phyloP scores from a whole-genome alignment of 345 rosid species.

The Citrus inodora region DNA sequence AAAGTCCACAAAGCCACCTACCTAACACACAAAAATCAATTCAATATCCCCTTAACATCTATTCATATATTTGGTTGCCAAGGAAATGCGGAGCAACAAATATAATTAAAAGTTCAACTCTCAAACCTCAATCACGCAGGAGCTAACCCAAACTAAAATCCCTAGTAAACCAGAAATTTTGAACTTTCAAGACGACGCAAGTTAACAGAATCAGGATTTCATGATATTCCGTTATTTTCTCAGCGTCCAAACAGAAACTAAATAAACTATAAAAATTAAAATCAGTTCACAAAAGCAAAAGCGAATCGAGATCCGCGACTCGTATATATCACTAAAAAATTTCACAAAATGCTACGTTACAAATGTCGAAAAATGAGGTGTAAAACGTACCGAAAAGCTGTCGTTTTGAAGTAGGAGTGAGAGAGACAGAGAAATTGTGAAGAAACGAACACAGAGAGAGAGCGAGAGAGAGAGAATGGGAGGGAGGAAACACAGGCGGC shows the following conservation, averaged over 20 bases:
- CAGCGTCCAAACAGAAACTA: conserved; percentile 26
- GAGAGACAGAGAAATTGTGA: neutral
- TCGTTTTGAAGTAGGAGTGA: conserved; percentile 42
- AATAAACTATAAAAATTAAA: conserved; percentile 14
- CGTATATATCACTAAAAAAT: neutral
- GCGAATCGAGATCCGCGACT: conserved; percentile 17
- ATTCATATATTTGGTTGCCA: neutral
- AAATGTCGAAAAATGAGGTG: neutral
- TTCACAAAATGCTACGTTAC: neutral
- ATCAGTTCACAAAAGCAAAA: conserved; percentile 7
- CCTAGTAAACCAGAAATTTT: neutral
- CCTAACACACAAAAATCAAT: neutral
- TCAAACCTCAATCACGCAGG: neutral
- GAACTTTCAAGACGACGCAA: neutral
- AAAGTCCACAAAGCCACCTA: neutral
- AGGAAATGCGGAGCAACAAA: conserved; percentile 16
- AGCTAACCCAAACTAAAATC: neutral
- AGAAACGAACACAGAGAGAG: conserved; percentile 10
- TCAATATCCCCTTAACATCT: neutral
- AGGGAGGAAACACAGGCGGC: conserved; percentile 19
- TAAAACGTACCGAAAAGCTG: conserved; percentile 37
- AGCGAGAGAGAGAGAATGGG: conserved; percentile 17
- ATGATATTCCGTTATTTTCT: conserved; percentile 19
- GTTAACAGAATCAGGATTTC: neutral
- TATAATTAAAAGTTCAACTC: conserved; percentile 7